Percentiles rank a stretch among this genome's conserved stretches.
Conservation (phyloP, 139 green algal genomes). For the Ettlia oleoabundans region DNA sequence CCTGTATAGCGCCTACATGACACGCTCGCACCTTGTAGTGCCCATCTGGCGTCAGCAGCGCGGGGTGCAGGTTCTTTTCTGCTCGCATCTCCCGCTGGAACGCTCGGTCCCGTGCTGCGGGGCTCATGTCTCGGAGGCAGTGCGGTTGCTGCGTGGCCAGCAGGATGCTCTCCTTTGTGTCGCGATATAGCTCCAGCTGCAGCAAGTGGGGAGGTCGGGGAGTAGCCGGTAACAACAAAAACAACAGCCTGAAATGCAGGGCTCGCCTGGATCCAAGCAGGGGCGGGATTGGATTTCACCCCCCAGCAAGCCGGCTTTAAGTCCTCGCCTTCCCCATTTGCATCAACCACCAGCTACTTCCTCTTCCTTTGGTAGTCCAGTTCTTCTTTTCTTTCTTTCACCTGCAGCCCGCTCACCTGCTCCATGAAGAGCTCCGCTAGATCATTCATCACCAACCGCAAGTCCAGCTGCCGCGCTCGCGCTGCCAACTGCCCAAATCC, state of each 20-base stretch:
- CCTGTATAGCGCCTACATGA: background rate
- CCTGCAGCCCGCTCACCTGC: conserved; percentile 29
- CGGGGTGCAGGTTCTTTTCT: conserved; percentile 73
- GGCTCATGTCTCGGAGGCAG: conserved; percentile 45
- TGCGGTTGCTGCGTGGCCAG: conserved; percentile 34
- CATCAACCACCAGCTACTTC: too few species aligned
- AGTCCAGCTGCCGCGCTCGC: conserved; percentile 57
- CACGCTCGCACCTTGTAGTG: conserved; percentile 54
- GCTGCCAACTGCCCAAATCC: conserved; percentile 72
- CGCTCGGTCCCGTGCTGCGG: conserved; percentile 54
- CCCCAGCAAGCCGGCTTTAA: too few species aligned
- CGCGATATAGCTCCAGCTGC: conserved; percentile 64
- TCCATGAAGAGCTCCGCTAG: conserved; percentile 65
- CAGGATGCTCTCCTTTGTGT: conserved; percentile 54
- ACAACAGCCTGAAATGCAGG: too few species aligned
- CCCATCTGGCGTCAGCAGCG: conserved; percentile 59
- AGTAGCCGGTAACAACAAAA: too few species aligned
- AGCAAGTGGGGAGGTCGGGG: background rate
- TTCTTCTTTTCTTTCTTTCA: background rate
- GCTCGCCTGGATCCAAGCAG: too few species aligned
- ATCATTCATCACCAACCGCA: conserved; percentile 67
- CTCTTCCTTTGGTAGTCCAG: background rate
- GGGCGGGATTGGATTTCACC: too few species aligned
- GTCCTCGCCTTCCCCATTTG: too few species aligned
- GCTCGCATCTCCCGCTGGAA: conserved; percentile 65